A percentile compares a stretch with the other conserved stretches of the same genome.
These are phyloP conservation scores for Naganishia friedmannii DNA, from an alignment of 768 basidiomycete species.

Conservation along the genomic window DNA sequence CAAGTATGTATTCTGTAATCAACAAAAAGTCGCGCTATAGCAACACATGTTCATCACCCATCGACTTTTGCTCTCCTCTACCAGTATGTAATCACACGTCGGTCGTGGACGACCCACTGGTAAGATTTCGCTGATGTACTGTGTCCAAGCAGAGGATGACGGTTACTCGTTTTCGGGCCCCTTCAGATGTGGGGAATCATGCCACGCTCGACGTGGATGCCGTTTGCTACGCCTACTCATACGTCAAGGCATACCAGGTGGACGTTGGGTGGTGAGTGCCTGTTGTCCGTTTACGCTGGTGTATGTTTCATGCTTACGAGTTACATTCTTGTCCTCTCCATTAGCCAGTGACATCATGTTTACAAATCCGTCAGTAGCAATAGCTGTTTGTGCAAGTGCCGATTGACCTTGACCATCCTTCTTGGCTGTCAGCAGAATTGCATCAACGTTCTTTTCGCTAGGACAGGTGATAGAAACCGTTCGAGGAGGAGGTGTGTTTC, in stretches of 20 bases:
- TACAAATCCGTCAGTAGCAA: conserved; percentile 71
- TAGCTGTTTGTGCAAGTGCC: conserved; percentile 6
- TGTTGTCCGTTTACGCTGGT: not conserved
- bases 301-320: not conserved
- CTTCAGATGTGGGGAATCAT: conserved; percentile 79
- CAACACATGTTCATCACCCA: not conserved
- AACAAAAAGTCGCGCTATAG: not conserved
- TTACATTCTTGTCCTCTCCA: not conserved
- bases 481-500: conserved; percentile 83
- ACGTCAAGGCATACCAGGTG: conserved; percentile 58
- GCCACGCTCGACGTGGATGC: conserved; percentile 63
- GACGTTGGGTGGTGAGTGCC: conserved; percentile 65
- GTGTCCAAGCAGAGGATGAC: not conserved
- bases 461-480: conserved; percentile 92
- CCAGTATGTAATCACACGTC: conserved; percentile 93
- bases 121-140: conserved; percentile 26
- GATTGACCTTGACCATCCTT: conserved; percentile 45
- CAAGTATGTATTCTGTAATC: conserved; percentile 57
- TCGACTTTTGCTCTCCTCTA: conserved; percentile 15
- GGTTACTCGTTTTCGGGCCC: not conserved
- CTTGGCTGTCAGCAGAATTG: conserved; percentile 58
- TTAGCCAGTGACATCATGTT: conserved; percentile 88
- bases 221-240: conserved; percentile 55
- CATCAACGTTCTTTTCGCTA: conserved; percentile 77
- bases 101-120: conserved; percentile 58